Conservation (phyloP, 768 basidiomycete genomes). For the Lepiota venenata region DNA sequence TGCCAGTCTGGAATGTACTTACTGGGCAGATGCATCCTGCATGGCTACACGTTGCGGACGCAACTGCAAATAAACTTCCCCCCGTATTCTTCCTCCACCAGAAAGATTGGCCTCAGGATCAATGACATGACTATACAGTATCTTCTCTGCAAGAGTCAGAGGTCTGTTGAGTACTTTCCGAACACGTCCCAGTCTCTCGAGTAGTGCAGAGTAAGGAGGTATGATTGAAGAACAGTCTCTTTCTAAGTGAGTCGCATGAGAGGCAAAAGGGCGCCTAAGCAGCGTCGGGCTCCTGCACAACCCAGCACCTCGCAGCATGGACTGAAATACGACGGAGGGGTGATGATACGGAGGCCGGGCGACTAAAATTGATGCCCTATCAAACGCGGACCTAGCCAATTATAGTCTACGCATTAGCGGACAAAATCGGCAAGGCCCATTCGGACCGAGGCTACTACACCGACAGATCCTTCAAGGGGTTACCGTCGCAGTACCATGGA, state of each 20-base stretch:
- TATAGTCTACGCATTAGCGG: background rate
- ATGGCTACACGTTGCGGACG: constrained; percentile 93
- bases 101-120: constrained; percentile 73
- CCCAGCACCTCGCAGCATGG: constrained; percentile 26
- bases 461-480: no score
- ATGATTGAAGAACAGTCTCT: constrained; percentile 62
- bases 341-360: no score
- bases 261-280: constrained; percentile 32
- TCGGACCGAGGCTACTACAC: no score
- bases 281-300: constrained; percentile 19
- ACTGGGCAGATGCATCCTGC: constrained; percentile 94
- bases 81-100: constrained; percentile 67
- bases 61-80: constrained; percentile 88
- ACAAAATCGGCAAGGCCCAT: no score
- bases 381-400: background rate
- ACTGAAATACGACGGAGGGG: background rate
- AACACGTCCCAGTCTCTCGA: constrained; percentile 67
- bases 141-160: constrained; percentile 95
- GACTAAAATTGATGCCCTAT: background rate
- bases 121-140: constrained; percentile 88
- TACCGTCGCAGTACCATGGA: no score
- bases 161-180: constrained; percentile 72
- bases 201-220: constrained; percentile 76
- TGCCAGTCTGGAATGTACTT: constrained; percentile 28
- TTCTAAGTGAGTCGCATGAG: constrained; percentile 32